phyloP scores from a whole-genome alignment of 2,329 filamentous ascomycete species.

The Curvularia spicifera region DNA sequence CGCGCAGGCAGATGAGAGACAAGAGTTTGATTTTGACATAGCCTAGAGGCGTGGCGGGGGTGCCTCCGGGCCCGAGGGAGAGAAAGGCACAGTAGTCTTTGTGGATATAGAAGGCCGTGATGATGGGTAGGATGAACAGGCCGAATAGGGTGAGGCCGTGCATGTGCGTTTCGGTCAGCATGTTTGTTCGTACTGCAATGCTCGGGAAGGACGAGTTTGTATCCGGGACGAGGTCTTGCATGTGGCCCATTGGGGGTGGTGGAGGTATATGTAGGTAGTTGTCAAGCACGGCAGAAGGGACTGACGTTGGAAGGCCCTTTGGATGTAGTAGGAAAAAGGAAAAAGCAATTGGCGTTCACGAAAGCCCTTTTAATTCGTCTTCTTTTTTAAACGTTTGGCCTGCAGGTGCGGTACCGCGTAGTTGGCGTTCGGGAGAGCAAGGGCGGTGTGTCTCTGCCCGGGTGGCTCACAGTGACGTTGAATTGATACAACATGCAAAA shows the following conservation, averaged over 20 bases:
- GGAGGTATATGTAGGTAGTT: not conserved
- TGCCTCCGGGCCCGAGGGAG: constrained; percentile 79
- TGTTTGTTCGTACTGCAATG: not conserved
- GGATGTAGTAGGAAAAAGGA: not conserved
- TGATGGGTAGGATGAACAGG: constrained; percentile 36
- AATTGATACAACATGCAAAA: constrained; percentile 10
- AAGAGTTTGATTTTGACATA: constrained; percentile 77
- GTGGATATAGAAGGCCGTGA: constrained; percentile 56
- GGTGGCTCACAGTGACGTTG: constrained; percentile 11
- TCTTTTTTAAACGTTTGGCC: not conserved
- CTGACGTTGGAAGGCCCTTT: not conserved
- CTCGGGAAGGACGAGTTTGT: not conserved
- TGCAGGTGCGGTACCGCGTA: not conserved
- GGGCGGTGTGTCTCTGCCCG: constrained; percentile 4
- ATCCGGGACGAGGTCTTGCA: constrained; percentile 3
- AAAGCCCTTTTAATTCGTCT: not conserved
- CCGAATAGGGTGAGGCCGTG: constrained; percentile 20
- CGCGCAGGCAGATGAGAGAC: constrained; percentile 71
- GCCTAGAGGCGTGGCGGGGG: constrained; percentile 73
- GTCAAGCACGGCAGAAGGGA: not conserved
- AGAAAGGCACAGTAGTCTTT: constrained; percentile 79
- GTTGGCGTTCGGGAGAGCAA: not conserved
- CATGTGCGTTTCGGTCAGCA: constrained; percentile 7
- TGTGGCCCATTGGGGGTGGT: not conserved
- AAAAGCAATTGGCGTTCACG: not conserved